Evolutionary conservation across 345 rosid genomes (phyloP).

Genomic region (Crucihimalaya himalaica): DNA sequence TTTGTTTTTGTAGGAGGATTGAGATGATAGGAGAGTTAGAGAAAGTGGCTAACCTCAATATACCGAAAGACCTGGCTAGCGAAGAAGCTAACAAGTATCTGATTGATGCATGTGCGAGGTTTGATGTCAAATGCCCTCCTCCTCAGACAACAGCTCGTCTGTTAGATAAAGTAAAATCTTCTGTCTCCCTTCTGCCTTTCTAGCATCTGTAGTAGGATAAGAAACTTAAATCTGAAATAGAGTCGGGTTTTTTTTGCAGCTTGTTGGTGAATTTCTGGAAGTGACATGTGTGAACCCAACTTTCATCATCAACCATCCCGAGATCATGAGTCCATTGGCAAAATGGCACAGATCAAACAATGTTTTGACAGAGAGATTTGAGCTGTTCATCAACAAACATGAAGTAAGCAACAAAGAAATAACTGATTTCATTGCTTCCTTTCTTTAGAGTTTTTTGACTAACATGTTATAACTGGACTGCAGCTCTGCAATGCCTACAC

Average conservation of each 20-base stretch:
- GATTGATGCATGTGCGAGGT: constrained; percentile 65
- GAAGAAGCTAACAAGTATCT: constrained; percentile 83
- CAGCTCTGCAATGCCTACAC: constrained; percentile 97
- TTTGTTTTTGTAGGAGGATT: constrained; percentile 54
- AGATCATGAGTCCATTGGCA: constrained; percentile 42
- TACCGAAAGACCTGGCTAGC: constrained; percentile 84
- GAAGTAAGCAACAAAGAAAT: constrained; percentile 50
- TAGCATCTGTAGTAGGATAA: neutral
- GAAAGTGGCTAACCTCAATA: constrained; percentile 78
- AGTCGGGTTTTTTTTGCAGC: constrained; percentile 45
- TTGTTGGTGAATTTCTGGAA: constrained; percentile 95
- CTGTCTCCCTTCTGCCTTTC: constrained; percentile 1
- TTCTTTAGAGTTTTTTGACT: neutral
- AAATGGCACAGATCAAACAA: constrained; percentile 65
- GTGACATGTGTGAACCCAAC: constrained; percentile 90
- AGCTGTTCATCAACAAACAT: constrained; percentile 85
- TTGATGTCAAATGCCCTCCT: constrained; percentile 84
- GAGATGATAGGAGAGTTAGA: constrained; percentile 92
- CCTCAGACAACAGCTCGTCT: constrained; percentile 92
- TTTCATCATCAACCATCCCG: constrained; percentile 74
- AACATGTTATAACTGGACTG: constrained; percentile 4
- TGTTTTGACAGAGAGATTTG: constrained; percentile 90
- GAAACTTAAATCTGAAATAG: neutral
- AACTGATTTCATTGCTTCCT: neutral
- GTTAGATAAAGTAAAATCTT: constrained; percentile 70